Evolutionary conservation across 257 asterid species (phyloP).

Genomic region (Datura wrightii): DNA sequence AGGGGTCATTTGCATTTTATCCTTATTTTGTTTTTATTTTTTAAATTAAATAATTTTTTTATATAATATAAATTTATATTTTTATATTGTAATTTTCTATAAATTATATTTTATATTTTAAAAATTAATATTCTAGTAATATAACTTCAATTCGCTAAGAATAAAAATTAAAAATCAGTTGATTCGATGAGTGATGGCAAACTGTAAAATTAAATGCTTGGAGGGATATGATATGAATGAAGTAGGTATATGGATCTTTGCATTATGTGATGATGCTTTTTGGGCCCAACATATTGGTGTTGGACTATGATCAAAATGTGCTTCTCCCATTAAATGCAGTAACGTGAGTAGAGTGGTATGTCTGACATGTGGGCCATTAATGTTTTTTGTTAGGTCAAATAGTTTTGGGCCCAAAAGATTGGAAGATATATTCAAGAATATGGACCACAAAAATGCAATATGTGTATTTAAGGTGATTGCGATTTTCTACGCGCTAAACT

Average conservation of each 20-base stretch:
- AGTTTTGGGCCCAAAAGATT: constrained; percentile 32
- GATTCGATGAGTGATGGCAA: too few relatives aligned
- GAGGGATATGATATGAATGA: constrained; percentile 24
- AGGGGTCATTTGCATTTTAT: too few relatives aligned
- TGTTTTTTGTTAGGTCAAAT: constrained; percentile 37
- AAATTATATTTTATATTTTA: too few relatives aligned
- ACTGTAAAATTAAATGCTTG: too few relatives aligned
- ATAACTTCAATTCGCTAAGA: too few relatives aligned
- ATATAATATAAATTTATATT: too few relatives aligned
- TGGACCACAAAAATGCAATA: constrained; percentile 15
- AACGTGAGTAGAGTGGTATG: constrained; percentile 38
- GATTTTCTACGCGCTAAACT: not conserved
- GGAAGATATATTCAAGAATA: not conserved
- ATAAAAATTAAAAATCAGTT: too few relatives aligned
- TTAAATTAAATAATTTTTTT: too few relatives aligned
- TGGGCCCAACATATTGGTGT: constrained; percentile 33
- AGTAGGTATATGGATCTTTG: constrained; percentile 19
- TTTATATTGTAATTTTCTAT: too few relatives aligned
- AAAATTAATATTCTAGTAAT: too few relatives aligned
- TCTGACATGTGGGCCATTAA: constrained; percentile 39
- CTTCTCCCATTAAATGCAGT: constrained; percentile 35
- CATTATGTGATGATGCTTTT: constrained; percentile 14
- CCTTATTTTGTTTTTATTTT: too few relatives aligned
- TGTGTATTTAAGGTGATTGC: not conserved
- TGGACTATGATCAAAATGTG: constrained; percentile 36